Evolutionary conservation across 352 stramenopile genomes (phyloP), one percentile per base, ranked within the genome.

Genomic region (Globisporangium cederbergense): DNA sequence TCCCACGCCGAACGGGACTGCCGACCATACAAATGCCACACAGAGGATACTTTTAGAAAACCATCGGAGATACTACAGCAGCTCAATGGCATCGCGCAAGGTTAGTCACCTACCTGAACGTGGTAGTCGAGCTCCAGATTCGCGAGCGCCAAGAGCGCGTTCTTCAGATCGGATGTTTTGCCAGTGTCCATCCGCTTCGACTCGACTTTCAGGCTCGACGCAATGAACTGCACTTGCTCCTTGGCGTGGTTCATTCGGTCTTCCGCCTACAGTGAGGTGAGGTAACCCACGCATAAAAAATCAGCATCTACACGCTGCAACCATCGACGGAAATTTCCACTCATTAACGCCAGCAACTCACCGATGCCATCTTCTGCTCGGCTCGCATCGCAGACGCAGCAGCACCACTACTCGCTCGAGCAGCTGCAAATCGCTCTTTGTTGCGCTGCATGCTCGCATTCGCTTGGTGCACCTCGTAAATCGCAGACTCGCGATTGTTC

Each of bases 361-460:
- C 83, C 25, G 85, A 94, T 42, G 87, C 78, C 83, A 96, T 93
- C 64, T 96, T 94, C 43, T 96, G 87, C 61, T 96, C 87, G 13
- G 87, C 87, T 60, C 84, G 79, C 85, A 96, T 94, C 6, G 87
- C 87, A 60, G 87, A 96, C 30, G 85, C 87, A 18, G 87, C 87
- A 56, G 87, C 86, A 1, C 87, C 87, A 60, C 85, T 96, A 65
- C 87, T 96, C 34, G 87, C 87, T 34, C 87, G 79, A 14, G 87
- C 87, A 60, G 87, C 87, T 18, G 87, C 87, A 68, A 96, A 96
- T 0, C 86, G 77, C 64, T 96, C 87, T 74, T 96, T 96, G 67
- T 96, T 96, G 43, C 87, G 72, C 61, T 96, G 87, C 87, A 96
- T 96, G 59, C 83, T 94, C 5, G 84, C 83, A 71, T 91, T 96